Base-by-base conservation (phyloP, 2,329 filamentous ascomycete species). In the Trichoderma arundinaceum region DNA sequence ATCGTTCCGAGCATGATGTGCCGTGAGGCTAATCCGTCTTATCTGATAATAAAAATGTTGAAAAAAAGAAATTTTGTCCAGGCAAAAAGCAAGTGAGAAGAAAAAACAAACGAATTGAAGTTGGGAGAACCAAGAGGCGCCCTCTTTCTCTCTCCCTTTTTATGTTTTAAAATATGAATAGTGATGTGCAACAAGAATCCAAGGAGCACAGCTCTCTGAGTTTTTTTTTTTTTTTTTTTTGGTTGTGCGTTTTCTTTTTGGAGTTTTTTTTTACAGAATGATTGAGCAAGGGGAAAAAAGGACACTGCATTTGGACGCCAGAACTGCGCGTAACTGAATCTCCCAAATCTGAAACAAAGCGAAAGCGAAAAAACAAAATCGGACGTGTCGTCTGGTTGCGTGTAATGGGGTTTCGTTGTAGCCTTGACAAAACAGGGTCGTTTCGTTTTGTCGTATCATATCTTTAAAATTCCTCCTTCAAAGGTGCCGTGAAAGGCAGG, bases 11-110 rank as follows among this genome's bases (percentile, higher is more conserved):
- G 66, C 71, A 66, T 72, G 69, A 71, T 72, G 69, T 75, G 77
- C 77, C 77, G 77, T 75, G 77, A 78, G 77, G 77, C 77, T 69
- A 74, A 72, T 73, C 75, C 74, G 71, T 78, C 76, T 77, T 77
- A 72, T 72, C 73, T 74, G 70, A 71, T 69, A 73, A 71, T 72
- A 71, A 68, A 60, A 69, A 64, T 38, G 7, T 17, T 39, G 35
- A n/a, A 35, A 44, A 38, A 38, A 33, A 32, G 41, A 53, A 38
- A 39, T 39, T 35, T 46, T 59, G 43, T 65, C 61, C 61, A 12
- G 53, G 51, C 22, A 48, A 46, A n/a, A 39, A 13, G 43, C 43
- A 28, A 22, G 33, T 28, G 58, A 13, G 28, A 54, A 59, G 19
- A 28, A 28, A 28, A 39, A 66, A n/a, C 56, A 17, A 59, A 56